phyloP scores from a whole-genome alignment of 306 rosid genomes.

The Corylus avellana region DNA sequence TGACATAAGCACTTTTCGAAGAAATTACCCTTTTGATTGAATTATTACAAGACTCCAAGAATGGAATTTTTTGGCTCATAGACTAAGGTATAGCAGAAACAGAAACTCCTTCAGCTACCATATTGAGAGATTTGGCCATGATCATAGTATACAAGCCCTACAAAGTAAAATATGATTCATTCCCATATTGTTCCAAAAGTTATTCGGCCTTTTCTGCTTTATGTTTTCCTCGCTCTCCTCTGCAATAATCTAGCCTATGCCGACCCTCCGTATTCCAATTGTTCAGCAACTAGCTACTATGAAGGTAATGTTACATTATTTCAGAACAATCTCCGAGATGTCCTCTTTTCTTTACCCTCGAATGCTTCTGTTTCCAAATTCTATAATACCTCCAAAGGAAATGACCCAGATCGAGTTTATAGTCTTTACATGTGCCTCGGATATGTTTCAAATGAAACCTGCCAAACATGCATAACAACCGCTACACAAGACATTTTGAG shows the following conservation, averaged over 20 bases:
- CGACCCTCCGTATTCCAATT: conserved; percentile 28
- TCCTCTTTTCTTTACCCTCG: conserved; percentile 30
- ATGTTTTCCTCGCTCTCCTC: not conserved
- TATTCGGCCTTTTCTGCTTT: conserved; percentile 21
- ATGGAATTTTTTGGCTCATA: too few relatives aligned
- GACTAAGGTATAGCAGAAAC: not conserved
- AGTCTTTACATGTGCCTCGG: conserved; percentile 47
- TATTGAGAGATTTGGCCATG: not conserved
- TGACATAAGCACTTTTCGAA: not conserved
- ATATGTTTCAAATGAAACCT: conserved; percentile 9
- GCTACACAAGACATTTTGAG: conserved; percentile 29
- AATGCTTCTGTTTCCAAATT: conserved; percentile 35
- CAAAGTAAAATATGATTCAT: conserved; percentile 13
- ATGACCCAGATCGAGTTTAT: conserved; percentile 17
- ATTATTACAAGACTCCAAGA: not conserved
- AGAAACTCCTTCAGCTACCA: not conserved
- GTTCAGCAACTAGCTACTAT: conserved; percentile 32
- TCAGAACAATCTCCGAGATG: conserved; percentile 27
- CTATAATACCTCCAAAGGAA: conserved; percentile 30
- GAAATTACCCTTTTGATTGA: not conserved
- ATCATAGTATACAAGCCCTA: not conserved
- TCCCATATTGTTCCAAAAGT: conserved; percentile 18
- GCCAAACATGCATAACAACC: conserved; percentile 30
- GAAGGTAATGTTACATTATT: too few relatives aligned
- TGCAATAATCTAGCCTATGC: conserved; percentile 6